phyloP scores from a whole-genome alignment of 257 asterid genomes.

The Plantago elongata region DNA sequence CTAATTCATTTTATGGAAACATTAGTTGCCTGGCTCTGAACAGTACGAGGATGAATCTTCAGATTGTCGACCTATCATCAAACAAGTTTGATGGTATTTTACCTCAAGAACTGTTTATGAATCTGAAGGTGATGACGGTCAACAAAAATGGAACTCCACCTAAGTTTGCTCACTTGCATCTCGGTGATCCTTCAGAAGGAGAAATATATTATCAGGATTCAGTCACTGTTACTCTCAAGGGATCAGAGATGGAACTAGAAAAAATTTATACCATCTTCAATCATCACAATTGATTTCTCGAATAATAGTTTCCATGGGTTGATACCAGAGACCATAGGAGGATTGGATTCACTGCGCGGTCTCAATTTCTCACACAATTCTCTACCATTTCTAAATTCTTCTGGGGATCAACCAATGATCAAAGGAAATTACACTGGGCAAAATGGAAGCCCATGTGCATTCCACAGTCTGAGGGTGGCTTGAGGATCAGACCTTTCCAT shows the following conservation, averaged over 20 bases:
- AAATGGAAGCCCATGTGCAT: no score
- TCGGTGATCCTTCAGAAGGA: not conserved
- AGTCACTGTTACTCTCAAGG: slow-evolving; percentile 38
- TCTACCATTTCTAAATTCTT: no score
- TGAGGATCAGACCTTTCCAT: no score
- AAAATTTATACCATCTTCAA: slow-evolving; percentile 41
- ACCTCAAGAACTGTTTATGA: slow-evolving; percentile 22
- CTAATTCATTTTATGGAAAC: slow-evolving; percentile 36
- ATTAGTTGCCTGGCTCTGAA: slow-evolving; percentile 21
- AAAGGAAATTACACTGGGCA: no score
- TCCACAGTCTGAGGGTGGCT: no score
- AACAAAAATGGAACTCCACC: not conserved
- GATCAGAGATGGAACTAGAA: slow-evolving; percentile 25
- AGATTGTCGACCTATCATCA: slow-evolving; percentile 35
- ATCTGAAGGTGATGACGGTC: slow-evolving; percentile 25
- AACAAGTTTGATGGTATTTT: slow-evolving; percentile 31
- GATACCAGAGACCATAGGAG: slow-evolving; percentile 33
- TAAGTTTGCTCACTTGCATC: slow-evolving; percentile 19
- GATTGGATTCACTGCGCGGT: slow-evolving; percentile 22
- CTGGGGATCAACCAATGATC: no score
- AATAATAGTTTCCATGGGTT: slow-evolving; percentile 32
- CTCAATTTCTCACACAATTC: slow-evolving; percentile 42
- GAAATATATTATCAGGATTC: slow-evolving; percentile 36
- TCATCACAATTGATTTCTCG: slow-evolving; percentile 46
- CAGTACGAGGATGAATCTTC: slow-evolving; percentile 25